A percentile compares a stretch with the other conserved stretches of the same genome.
Evolutionary conservation across 805 yeast genomes (phyloP).

Genomic region (Blastobotrys attinorum): DNA sequence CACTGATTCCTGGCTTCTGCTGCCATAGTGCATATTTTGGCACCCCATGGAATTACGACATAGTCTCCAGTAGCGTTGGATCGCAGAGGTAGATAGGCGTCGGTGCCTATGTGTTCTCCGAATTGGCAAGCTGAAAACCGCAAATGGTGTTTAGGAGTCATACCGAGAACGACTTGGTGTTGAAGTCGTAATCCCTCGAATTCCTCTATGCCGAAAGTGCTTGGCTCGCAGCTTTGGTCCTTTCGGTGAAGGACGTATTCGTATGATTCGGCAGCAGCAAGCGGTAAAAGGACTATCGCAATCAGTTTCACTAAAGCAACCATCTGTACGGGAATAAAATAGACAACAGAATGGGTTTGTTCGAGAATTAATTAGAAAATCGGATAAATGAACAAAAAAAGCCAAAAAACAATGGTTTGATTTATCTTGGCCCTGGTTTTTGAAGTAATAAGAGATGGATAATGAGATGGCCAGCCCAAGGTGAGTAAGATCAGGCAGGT

Average conservation of each 20-base stretch:
- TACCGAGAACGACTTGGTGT: conserved; percentile 10
- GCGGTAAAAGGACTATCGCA: too few relatives aligned
- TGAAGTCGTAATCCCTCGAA: conserved; percentile 19
- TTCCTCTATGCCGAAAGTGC: conserved; percentile 10
- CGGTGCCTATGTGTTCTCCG: background rate
- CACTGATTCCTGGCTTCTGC: conserved; percentile 8
- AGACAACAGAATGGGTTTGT: too few relatives aligned
- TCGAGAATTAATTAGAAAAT: too few relatives aligned
- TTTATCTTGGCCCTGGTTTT: too few relatives aligned
- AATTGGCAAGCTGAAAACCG: background rate
- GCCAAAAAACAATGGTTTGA: too few relatives aligned
- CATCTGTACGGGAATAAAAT: too few relatives aligned
- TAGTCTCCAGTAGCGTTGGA: background rate
- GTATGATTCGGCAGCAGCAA: too few relatives aligned
- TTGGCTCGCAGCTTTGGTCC: conserved; percentile 12
- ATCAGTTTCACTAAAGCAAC: too few relatives aligned
- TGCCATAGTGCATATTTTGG: conserved; percentile 14
- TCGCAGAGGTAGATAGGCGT: background rate
- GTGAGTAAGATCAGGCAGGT: too few relatives aligned
- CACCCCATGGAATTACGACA: conserved; percentile 15
- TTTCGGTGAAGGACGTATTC: background rate
- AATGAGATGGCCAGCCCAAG: too few relatives aligned
- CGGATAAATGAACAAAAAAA: too few relatives aligned
- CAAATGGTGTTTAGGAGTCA: background rate
- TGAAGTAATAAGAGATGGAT: too few relatives aligned